Conservation (phyloP, 23 red algal species). For the Gracilaria domingensis region DNA sequence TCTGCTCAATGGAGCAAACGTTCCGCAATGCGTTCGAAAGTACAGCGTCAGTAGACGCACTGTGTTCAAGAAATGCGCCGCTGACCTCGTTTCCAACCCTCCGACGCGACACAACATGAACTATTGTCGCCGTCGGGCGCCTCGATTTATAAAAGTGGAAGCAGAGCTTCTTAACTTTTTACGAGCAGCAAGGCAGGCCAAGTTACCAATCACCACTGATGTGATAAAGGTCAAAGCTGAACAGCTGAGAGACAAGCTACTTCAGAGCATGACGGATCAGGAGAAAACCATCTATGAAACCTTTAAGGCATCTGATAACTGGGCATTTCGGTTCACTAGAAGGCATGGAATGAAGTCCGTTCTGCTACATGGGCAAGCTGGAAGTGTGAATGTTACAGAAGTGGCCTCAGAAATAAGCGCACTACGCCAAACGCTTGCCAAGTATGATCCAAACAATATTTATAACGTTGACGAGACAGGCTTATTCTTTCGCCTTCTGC, state of each 20-base stretch:
- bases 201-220: neutral
- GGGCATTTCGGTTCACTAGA: constrained; percentile 27
- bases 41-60: too few relatives aligned
- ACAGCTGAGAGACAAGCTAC: constrained; percentile 5
- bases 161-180: neutral
- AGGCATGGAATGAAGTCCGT: constrained; percentile 13
- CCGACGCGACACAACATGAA: too few relatives aligned
- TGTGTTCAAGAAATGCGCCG: too few relatives aligned
- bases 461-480: constrained; percentile 63
- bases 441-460: constrained; percentile 49
- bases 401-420: constrained; percentile 22
- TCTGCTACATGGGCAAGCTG: constrained; percentile 22
- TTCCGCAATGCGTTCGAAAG: too few relatives aligned
- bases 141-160: too few relatives aligned
- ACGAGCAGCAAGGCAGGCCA: neutral
- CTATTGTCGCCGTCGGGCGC: too few relatives aligned
- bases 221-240: neutral
- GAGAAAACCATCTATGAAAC: neutral
- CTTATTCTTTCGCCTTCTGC: too few relatives aligned
- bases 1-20: too few relatives aligned
- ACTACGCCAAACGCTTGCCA: neutral
- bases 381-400: neutral
- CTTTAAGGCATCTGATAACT: constrained; percentile 40
- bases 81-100: too few relatives aligned
- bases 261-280: neutral